These are phyloP conservation scores for Dipodascopsis tothii DNA, from an alignment of 805 yeast species.

Conservation along the genomic window DNA sequence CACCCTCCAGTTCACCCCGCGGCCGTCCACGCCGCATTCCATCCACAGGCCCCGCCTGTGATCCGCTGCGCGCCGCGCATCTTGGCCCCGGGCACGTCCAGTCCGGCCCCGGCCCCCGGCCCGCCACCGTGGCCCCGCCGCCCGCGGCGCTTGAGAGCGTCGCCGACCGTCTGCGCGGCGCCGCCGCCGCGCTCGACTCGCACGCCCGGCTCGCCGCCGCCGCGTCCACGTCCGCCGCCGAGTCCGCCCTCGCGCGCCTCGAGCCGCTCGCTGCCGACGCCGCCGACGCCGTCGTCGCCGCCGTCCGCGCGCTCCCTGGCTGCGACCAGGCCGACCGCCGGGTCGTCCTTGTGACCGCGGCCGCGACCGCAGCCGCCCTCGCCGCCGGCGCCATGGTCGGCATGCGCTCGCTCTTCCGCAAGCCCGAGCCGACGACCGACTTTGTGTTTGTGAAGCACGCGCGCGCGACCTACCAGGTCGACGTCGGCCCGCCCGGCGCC, in stretches of 20 bases:
- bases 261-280: neutral
- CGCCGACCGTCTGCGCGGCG: too few species aligned
- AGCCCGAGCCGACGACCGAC: conserved; percentile 4
- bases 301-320: neutral
- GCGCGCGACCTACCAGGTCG: conserved; percentile 15
- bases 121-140: too few species aligned
- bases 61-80: too few species aligned
- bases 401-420: neutral
- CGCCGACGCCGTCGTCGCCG: conserved; percentile 3
- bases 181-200: conserved; percentile 1
- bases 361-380: neutral
- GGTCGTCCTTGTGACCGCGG: neutral
- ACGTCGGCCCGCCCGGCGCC: conserved; percentile 21
- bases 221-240: neutral
- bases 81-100: too few species aligned
- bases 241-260: neutral
- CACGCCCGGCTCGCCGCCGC: conserved; percentile 1
- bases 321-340: neutral
- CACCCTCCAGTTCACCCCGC: too few species aligned
- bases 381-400: neutral
- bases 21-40: too few species aligned
- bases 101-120: too few species aligned
- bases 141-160: too few species aligned
- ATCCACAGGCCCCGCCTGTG: too few species aligned
- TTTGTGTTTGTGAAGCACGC: conserved; percentile 19